Evolutionary conservation across 306 rosid species (phyloP).

Genomic region (Vigna radiata): DNA sequence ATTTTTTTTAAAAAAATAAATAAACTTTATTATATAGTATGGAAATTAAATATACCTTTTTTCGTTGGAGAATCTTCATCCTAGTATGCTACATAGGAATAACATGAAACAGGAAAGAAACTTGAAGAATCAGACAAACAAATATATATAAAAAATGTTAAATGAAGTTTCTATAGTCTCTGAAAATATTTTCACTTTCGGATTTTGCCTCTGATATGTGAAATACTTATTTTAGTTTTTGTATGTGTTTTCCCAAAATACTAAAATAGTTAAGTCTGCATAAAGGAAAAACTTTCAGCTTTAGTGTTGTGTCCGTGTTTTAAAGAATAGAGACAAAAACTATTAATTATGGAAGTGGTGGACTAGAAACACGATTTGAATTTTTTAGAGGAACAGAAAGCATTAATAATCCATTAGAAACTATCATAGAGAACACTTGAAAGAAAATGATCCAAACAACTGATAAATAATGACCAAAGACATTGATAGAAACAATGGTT

Average conservation of each 20-base stretch:
- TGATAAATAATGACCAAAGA: not conserved
- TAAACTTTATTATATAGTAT: not conserved
- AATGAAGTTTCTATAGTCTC: too few relatives aligned
- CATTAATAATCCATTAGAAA: not conserved
- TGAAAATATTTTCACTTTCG: too few relatives aligned
- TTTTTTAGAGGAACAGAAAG: not conserved
- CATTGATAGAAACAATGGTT: not conserved
- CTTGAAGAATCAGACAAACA: not conserved
- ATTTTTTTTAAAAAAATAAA: not conserved
- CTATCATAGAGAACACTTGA: not conserved
- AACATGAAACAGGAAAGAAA: not conserved
- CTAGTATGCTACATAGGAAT: not conserved
- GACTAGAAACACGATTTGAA: too few relatives aligned
- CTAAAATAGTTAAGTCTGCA: not conserved
- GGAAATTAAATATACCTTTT: not conserved
- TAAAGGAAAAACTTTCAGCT: not conserved
- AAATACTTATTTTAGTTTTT: not conserved
- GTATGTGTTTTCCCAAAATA: not conserved
- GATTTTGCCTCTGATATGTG: too few relatives aligned
- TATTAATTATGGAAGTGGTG: too few relatives aligned
- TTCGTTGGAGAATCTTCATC: not conserved
- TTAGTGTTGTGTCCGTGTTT: not conserved
- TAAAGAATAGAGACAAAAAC: too few relatives aligned
- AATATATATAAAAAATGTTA: too few relatives aligned
- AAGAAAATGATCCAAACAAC: not conserved